A percentile compares a stretch with the other conserved stretches of the same genome.
Conservation (phyloP, 345 rosid genomes). For the Eucalyptus erythrocorys region DNA sequence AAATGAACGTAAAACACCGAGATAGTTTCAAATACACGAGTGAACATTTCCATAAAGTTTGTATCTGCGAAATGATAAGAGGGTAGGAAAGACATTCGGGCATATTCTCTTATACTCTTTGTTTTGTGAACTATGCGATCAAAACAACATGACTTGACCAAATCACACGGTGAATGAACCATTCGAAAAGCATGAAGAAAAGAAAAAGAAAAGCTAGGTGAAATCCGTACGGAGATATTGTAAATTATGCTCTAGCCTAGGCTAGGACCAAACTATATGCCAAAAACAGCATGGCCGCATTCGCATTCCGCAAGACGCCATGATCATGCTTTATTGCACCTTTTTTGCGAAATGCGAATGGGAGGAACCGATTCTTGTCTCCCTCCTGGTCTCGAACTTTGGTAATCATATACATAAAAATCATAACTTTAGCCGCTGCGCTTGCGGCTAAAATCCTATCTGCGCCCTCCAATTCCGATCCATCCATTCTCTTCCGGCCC, state of each 20-base stretch:
- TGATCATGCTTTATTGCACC: background rate
- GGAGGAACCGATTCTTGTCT: background rate
- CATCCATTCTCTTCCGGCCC: background rate
- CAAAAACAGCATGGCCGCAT: background rate
- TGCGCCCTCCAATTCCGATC: background rate
- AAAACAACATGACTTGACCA: background rate
- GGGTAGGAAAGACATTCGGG: background rate
- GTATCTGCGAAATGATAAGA: background rate
- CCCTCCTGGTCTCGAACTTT: background rate
- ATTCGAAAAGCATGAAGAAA: background rate
- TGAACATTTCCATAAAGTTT: background rate
- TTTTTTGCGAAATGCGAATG: background rate
- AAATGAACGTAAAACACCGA: background rate
- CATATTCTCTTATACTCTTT: background rate
- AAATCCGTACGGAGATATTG: background rate
- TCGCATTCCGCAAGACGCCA: background rate
- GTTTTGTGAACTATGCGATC: background rate
- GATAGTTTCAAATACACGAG: background rate
- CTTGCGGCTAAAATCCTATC: background rate
- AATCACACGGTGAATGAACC: background rate
- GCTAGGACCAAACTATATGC: background rate
- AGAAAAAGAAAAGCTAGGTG: background rate
- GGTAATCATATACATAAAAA: background rate
- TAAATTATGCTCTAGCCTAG: background rate
- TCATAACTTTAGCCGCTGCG: background rate